Evolutionary conservation across 129 eudicot genomes (phyloP).

Genomic region (Solidago caesia): DNA sequence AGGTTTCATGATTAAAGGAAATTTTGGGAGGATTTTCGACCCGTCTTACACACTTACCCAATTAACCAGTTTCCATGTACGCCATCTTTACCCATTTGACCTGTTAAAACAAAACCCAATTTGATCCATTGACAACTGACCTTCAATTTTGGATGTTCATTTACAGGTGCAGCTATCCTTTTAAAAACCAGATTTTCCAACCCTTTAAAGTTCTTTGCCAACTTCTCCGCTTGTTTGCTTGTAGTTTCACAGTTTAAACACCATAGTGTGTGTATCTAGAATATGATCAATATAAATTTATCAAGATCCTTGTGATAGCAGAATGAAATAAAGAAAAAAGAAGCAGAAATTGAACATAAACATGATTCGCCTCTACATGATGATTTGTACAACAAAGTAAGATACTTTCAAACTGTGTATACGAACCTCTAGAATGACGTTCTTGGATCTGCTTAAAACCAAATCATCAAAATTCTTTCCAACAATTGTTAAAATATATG

Average conservation of each 20-base stretch:
- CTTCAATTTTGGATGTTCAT: slow-evolving; percentile 9
- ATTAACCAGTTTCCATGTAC: too few relatives aligned
- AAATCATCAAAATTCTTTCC: slow-evolving; percentile 83
- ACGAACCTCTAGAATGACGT: slow-evolving; percentile 77
- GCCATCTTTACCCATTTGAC: too few relatives aligned
- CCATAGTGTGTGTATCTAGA: slow-evolving; percentile 91
- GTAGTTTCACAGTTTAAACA: slow-evolving; percentile 61
- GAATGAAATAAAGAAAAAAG: too few relatives aligned
- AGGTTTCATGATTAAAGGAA: too few relatives aligned
- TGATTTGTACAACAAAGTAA: not conserved
- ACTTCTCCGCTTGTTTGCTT: slow-evolving; percentile 51
- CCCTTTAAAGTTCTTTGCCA: slow-evolving; percentile 90
- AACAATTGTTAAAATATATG: slow-evolving; percentile 59
- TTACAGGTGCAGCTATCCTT: slow-evolving; percentile 36
- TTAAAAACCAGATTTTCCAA: slow-evolving; percentile 50
- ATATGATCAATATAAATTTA: slow-evolving; percentile 20
- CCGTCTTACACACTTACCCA: too few relatives aligned
- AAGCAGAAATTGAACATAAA: too few relatives aligned
- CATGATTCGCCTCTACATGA: too few relatives aligned
- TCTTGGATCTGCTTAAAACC: slow-evolving; percentile 64
- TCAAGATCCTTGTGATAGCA: too few relatives aligned
- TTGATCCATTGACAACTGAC: slow-evolving; percentile 15
- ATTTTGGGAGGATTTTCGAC: too few relatives aligned
- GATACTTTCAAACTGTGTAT: not conserved
- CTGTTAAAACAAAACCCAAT: not conserved